These are phyloP conservation scores for Paramecium pentaurelia DNA, from an alignment of 73 alveolate species.

Conservation along the genomic window DNA sequence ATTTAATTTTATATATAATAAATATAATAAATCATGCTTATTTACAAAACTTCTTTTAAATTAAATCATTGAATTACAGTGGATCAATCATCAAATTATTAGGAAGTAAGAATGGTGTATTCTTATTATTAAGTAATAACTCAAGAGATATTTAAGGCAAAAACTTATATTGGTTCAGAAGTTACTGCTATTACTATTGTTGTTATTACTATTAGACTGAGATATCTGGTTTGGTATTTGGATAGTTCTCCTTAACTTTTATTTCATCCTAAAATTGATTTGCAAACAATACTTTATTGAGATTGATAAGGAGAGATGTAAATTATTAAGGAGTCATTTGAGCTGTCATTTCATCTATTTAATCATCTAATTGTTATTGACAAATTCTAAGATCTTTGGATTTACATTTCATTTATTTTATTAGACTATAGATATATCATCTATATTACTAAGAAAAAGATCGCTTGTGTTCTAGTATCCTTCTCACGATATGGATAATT, in stretches of 20 bases:
- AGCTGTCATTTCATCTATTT: neutral
- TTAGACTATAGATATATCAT: neutral
- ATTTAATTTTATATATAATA: neutral
- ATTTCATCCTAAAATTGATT: neutral
- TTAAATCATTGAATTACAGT: neutral
- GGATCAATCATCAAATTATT: conserved; percentile 16
- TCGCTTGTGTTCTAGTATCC: conserved; percentile 22
- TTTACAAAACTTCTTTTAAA: conserved; percentile 44
- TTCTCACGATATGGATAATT: neutral
- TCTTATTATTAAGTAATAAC: conserved; percentile 12
- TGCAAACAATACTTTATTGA: neutral
- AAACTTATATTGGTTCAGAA: conserved; percentile 9
- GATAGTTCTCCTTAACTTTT: neutral
- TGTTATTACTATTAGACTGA: neutral
- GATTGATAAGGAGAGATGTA: neutral
- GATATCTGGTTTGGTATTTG: neutral
- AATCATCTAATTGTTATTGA: neutral
- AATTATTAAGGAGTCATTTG: conserved; percentile 10
- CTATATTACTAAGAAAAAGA: conserved; percentile 26
- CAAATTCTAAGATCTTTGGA: neutral
- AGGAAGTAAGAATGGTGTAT: neutral
- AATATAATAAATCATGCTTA: neutral
- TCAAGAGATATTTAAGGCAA: conserved; percentile 15
- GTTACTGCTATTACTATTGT: neutral
- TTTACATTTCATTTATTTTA: neutral